Evolutionary conservation across 345 rosid species (phyloP), one percentile per base, ranked within the genome.

Genomic region (Pugionium dolabratum): DNA sequence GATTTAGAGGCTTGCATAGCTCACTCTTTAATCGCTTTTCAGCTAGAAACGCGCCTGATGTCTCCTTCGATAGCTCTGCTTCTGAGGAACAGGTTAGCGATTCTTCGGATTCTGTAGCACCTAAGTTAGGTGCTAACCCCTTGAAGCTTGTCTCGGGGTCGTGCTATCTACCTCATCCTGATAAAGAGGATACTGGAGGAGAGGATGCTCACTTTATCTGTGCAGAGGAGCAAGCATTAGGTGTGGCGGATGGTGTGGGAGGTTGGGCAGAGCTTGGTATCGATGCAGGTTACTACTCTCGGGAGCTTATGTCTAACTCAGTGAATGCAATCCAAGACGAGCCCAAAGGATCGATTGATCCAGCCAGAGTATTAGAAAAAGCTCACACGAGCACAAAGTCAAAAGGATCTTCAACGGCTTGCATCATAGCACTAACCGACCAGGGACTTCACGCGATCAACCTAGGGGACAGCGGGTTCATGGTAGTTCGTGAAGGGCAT

Each of bases 241-340:
- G 97, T 43, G 89, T 90, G 74, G 99, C 99, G 31, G 99, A 94
- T 78, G 99, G 97, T 54, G 99, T 94, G 74, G 99, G 99, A 47
- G 99, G 97, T 37, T 94, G 99, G 99, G 99, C 97, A 8, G 94
- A 83, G 73, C 83, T 76, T 9, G 99, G 99, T 64, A 83, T 94
- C 45, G 86, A 94, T 79, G 54, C 99, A 9, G 99, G 99, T 66
- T 66, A 0, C 45, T 94, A 86, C 67, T 90, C 99, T 26, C 78
- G 96, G 59, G 97, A 94, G 73, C 95, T 94, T 69, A 90, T 94
- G 99, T 88, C 92, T 48, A 78, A 94, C 77, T 85, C 97, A 5
- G 96, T 86, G 31, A 44, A 72, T 72, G 97, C 96, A 47, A 78
- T 90, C 60, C 85, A 67, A 42, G 93, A 90, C 36, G 99, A 90